phyloP scores from a whole-genome alignment of 768 basidiomycete species.

The Boletus pseudopeckii region DNA sequence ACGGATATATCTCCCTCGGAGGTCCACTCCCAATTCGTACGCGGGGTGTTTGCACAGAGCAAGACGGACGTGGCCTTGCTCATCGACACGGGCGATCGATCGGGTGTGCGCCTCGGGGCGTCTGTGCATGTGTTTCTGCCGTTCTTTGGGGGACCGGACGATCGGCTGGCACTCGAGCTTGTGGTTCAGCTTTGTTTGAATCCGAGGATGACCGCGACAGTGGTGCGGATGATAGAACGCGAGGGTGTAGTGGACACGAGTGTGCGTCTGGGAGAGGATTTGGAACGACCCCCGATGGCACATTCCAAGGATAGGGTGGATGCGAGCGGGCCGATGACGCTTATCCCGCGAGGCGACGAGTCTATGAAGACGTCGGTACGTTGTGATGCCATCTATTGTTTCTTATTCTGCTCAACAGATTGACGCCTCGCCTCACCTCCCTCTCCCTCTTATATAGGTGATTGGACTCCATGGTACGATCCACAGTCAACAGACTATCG shows the following conservation, averaged over 20 bases:
- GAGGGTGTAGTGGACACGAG: conserved; percentile 30
- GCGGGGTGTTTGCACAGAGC: conserved; percentile 71
- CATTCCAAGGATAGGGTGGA: conserved; percentile 15
- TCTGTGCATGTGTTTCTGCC: conserved; percentile 75
- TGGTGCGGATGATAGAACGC: conserved; percentile 59
- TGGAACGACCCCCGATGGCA: conserved; percentile 25
- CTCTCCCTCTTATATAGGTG: conserved; percentile 7
- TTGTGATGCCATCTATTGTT: not conserved
- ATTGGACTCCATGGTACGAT: conserved; percentile 62
- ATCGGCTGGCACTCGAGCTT: conserved; percentile 80
- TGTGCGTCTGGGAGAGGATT: not conserved
- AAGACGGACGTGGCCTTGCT: conserved; percentile 78
- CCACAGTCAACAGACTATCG: conserved; percentile 61
- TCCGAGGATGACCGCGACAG: conserved; percentile 65
- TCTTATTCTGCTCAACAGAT: not conserved
- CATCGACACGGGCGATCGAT: conserved; percentile 58
- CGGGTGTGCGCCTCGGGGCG: conserved; percentile 24
- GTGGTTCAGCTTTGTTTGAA: conserved; percentile 80
- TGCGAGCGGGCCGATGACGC: not conserved
- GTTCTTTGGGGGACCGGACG: conserved; percentile 95
- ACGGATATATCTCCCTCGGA: conserved; percentile 45
- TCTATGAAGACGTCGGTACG: conserved; percentile 6
- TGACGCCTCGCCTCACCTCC: too few relatives aligned
- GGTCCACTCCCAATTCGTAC: conserved; percentile 80
- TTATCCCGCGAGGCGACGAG: not conserved